phyloP scores from a whole-genome alignment of 1,139 yeast genomes.

The Debaryomycetaceae sp. region DNA sequence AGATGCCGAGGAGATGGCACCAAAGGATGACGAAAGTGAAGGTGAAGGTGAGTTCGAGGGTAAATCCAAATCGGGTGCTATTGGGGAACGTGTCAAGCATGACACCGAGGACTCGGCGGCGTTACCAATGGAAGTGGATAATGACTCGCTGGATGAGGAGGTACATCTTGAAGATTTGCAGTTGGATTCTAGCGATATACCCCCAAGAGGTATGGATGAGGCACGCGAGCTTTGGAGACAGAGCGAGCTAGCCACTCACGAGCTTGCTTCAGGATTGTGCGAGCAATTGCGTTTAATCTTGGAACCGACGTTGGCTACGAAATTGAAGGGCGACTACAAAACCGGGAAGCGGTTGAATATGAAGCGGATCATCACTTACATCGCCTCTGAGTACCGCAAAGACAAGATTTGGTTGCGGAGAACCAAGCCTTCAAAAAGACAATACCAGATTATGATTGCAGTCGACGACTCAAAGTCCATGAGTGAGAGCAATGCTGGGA shows the following conservation, averaged over 20 bases:
- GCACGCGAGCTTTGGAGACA: constrained; percentile 74
- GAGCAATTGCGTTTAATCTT: constrained; percentile 88
- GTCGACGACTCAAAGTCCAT: constrained; percentile 96
- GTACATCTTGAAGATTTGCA: constrained; percentile 15
- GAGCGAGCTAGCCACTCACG: constrained; percentile 77
- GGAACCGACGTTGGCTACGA: constrained; percentile 93
- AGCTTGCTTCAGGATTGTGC: constrained; percentile 75
- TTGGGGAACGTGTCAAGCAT: constrained; percentile 35
- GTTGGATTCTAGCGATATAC: constrained; percentile 11
- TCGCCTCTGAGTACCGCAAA: constrained; percentile 94
- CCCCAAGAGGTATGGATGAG: constrained; percentile 47
- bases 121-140: constrained; percentile 15
- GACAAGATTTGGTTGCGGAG: constrained; percentile 98
- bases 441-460: constrained; percentile 95
- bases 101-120: constrained; percentile 12
- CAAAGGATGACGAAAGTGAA: constrained; percentile 12
- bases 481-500: constrained; percentile 87
- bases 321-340: constrained; percentile 88
- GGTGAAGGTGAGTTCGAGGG: constrained; percentile 40
- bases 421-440: constrained; percentile 94
- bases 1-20: constrained; percentile 11
- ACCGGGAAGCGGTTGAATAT: constrained; percentile 95
- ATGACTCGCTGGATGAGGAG: constrained; percentile 19
- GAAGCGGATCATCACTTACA: constrained; percentile 96
- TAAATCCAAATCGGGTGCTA: constrained; percentile 40